A percentile compares a stretch with the other conserved stretches of the same genome.
Conservation (phyloP, 164 flowering plant genomes). For the Platanus orientalis region DNA sequence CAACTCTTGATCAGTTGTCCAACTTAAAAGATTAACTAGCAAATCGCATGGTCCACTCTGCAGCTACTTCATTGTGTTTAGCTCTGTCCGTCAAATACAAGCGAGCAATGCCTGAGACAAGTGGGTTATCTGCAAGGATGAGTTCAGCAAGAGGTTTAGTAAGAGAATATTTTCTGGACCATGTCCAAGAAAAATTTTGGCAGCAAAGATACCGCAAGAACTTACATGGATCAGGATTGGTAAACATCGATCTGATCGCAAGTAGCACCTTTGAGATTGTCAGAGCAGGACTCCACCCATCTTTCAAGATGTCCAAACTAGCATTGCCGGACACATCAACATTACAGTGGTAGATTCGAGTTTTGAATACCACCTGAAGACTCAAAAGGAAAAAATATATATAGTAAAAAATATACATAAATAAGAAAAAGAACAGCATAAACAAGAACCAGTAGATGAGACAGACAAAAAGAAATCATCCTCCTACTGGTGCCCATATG, state of each 20-base stretch:
- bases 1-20: background rate
- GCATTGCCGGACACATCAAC: slow-evolving; percentile 74
- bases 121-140: slow-evolving; percentile 61
- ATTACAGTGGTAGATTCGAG: slow-evolving; percentile 93
- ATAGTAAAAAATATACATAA: background rate
- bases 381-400: slow-evolving; percentile 4
- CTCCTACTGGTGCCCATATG: background rate
- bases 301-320: slow-evolving; percentile 74
- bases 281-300: slow-evolving; percentile 93
- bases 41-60: slow-evolving; percentile 89
- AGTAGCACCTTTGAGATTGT: slow-evolving; percentile 81
- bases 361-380: slow-evolving; percentile 74
- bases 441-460: background rate
- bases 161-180: background rate
- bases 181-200: background rate
- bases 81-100: slow-evolving; percentile 66
- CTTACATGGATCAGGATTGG: slow-evolving; percentile 79
- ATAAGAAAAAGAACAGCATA: background rate
- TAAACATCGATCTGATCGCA: slow-evolving; percentile 73
- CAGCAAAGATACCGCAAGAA: slow-evolving; percentile 6
- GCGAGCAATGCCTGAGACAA: slow-evolving; percentile 62
- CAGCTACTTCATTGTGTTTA: slow-evolving; percentile 74
- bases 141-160: background rate
- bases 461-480: background rate
- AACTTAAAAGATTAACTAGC: slow-evolving; percentile 40